phyloP scores from a whole-genome alignment of 108 stramenopile species.

The Fragilaria radians region DNA sequence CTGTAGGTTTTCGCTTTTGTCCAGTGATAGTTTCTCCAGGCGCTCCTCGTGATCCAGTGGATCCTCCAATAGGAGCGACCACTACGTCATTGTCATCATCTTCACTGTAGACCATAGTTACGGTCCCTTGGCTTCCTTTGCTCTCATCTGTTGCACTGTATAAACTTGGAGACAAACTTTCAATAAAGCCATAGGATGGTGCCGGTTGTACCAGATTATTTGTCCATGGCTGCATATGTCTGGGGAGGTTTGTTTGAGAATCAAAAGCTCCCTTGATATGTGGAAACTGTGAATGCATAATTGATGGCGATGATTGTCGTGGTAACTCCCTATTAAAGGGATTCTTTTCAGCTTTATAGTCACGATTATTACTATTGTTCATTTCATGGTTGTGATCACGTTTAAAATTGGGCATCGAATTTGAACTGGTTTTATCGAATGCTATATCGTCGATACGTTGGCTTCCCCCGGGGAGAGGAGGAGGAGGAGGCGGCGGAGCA shows the following conservation, averaged over 20 bases:
- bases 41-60: neutral
- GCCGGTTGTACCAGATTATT: neutral
- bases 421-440: neutral
- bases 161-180: neutral
- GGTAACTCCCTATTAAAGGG: too few species aligned
- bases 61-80: neutral
- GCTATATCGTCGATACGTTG: too few species aligned
- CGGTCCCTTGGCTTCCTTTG: conserved; percentile 1
- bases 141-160: conserved; percentile 1
- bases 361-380: neutral
- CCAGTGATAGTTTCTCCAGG: neutral
- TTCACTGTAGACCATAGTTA: conserved; percentile 23
- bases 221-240: neutral
- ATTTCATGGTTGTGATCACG: neutral
- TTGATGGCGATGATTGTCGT: neutral
- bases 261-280: neutral
- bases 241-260: neutral
- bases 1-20: neutral
- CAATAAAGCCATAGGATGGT: neutral
- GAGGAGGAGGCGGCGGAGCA: neutral
- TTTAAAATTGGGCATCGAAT: neutral
- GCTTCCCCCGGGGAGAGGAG: too few species aligned
- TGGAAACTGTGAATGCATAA: neutral
- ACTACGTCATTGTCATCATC: conserved; percentile 19
- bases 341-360: neutral